A percentile compares a stretch with the other conserved stretches of the same genome.
phyloP scores from a whole-genome alignment of 31 red algal species.

The Bonnemaisonia californica region DNA sequence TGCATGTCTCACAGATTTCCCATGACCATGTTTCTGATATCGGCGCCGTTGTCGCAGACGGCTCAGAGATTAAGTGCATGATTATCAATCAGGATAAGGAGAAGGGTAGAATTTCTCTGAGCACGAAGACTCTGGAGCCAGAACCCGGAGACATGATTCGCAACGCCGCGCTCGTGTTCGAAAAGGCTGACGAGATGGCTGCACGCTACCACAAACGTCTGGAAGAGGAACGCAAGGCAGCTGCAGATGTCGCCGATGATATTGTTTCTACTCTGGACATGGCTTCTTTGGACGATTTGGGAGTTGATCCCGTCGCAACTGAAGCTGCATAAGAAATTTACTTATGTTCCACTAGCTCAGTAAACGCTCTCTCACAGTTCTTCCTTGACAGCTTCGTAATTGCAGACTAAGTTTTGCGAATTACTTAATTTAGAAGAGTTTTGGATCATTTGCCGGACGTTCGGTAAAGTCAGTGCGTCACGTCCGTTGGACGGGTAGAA shows the following conservation, averaged over 20 bases:
- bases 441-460: no score
- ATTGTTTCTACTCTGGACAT: constrained; percentile 94
- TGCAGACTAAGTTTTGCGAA: no score
- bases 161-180: constrained; percentile 78
- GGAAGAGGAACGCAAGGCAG: constrained; percentile 89
- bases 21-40: constrained; percentile 95
- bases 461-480: no score
- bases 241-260: constrained; percentile 91
- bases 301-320: constrained; percentile 67
- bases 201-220: constrained; percentile 83
- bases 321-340: constrained; percentile 51
- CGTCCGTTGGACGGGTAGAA: no score
- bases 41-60: constrained; percentile 65
- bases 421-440: no score
- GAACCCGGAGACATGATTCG: constrained; percentile 98
- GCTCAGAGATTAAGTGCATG: constrained; percentile 85
- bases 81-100: constrained; percentile 97
- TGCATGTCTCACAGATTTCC: constrained; percentile 98
- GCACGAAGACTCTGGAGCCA: constrained; percentile 93
- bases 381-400: neutral
- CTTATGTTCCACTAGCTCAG: neutral
- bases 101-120: constrained; percentile 92
- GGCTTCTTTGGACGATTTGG: constrained; percentile 79
- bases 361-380: neutral
- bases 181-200: constrained; percentile 93